Evolutionary conservation across 2,329 filamentous ascomycete species (phyloP).

Genomic region (Zasmidium citrigriseum): DNA sequence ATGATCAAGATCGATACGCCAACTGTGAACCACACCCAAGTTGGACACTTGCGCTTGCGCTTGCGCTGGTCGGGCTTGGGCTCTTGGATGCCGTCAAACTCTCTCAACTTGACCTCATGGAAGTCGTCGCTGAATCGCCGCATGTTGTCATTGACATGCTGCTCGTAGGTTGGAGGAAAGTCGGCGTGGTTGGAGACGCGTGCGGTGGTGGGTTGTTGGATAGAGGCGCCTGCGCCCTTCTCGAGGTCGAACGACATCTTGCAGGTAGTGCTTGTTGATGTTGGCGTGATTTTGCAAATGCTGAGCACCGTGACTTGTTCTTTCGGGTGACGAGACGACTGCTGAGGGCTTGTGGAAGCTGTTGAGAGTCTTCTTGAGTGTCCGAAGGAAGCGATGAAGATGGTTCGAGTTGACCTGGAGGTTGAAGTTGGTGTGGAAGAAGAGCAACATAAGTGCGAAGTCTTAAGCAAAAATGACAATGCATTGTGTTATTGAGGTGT

Average conservation of each 20-base stretch:
- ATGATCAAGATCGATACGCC: conserved; percentile 3
- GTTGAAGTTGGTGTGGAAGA: neutral
- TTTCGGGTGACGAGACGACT: neutral
- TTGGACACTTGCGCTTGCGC: conserved; percentile 2
- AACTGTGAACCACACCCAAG: neutral
- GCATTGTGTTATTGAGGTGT: conserved; percentile 7
- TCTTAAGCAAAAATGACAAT: conserved; percentile 3
- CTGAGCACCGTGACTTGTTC: neutral
- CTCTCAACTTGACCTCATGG: neutral
- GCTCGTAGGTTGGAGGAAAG: conserved; percentile 17
- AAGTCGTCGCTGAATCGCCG: conserved; percentile 6
- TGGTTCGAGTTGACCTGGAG: neutral
- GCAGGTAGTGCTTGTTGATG: neutral
- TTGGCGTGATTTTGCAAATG: neutral
- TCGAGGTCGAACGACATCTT: conserved; percentile 13
- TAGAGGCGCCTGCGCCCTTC: conserved; percentile 11
- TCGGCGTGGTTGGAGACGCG: neutral
- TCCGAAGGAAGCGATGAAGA: neutral
- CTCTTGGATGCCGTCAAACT: conserved; percentile 4
- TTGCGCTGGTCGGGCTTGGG: conserved; percentile 1
- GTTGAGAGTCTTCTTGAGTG: neutral
- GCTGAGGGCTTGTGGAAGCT: neutral
- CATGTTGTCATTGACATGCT: conserved; percentile 18
- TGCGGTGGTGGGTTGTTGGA: neutral
- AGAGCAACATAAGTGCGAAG: neutral